Conservation (phyloP, 805 yeast genomes). For the Kluyveromyces nonfermentans region DNA sequence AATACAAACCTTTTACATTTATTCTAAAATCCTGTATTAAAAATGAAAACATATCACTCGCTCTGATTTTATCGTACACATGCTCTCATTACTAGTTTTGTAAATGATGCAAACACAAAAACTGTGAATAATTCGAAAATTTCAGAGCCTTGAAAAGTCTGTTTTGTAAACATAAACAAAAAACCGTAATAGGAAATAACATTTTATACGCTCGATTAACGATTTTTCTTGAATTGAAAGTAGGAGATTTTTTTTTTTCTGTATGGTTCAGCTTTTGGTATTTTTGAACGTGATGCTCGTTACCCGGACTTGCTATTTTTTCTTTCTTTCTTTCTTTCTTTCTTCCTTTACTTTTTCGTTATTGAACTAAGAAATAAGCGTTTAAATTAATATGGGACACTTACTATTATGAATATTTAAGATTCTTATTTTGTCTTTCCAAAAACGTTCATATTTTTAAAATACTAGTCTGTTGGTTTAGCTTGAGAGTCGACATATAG, state of each 20-base stretch:
- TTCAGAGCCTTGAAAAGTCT: not conserved
- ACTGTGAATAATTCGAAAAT: not conserved
- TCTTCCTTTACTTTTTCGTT: not conserved
- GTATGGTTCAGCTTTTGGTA: not conserved
- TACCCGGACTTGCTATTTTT: too few relatives aligned
- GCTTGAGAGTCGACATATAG: too few relatives aligned
- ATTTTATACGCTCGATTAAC: not conserved
- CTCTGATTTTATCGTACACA: not conserved
- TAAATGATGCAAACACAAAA: slow-evolving; percentile 1
- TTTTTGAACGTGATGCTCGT: not conserved
- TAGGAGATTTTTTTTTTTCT: not conserved
- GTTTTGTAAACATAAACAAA: slow-evolving; percentile 3
- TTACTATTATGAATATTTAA: too few relatives aligned
- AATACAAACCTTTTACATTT: not conserved
- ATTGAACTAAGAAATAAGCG: not conserved
- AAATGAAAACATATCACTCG: not conserved
- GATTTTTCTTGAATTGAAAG: not conserved
- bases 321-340: not conserved
- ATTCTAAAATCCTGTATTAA: not conserved
- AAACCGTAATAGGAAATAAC: not conserved
- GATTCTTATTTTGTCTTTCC: too few relatives aligned
- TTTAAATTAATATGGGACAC: not conserved
- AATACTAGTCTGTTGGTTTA: too few relatives aligned
- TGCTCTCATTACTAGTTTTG: slow-evolving; percentile 1
- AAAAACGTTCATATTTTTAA: too few relatives aligned